Percentiles rank a stretch among this genome's conserved stretches.
Conservation (phyloP, 345 rosid species). For the Streptanthus diversifolius region DNA sequence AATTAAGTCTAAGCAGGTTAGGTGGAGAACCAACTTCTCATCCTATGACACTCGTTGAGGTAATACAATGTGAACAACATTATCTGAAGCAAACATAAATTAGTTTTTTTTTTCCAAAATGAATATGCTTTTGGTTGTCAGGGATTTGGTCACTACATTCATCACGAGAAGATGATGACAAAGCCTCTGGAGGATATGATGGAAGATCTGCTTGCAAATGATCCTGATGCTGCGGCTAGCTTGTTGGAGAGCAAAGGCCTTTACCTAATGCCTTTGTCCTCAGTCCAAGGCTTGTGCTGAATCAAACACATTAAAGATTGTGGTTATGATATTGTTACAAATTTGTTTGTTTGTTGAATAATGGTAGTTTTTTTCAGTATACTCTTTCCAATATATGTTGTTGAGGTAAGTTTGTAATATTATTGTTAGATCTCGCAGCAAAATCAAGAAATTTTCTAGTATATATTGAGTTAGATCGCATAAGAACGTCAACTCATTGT, state of each 20-base stretch:
- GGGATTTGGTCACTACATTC: constrained; percentile 52
- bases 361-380: too few relatives aligned
- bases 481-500: background rate
- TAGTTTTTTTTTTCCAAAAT: background rate
- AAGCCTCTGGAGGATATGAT: constrained; percentile 53
- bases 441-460: background rate
- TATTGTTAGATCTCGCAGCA: background rate
- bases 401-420: background rate
- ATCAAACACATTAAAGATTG: background rate
- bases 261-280: constrained; percentile 42
- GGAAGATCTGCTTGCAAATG: constrained; percentile 40
- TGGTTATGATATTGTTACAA: background rate
- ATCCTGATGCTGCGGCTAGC: constrained; percentile 44
- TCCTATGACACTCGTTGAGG: constrained; percentile 35
- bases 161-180: constrained; percentile 39
- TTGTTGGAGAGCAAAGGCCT: constrained; percentile 56
- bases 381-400: background rate
- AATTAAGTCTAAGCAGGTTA: constrained; percentile 51
- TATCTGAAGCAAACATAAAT: background rate
- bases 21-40: constrained; percentile 38
- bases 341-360: too few relatives aligned
- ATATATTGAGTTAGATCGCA: background rate
- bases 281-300: constrained; percentile 28
- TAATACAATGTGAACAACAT: background rate
- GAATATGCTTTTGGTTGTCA: constrained; percentile 20